Conservation (phyloP, 257 asterid genomes). For the Petunia secreta region DNA sequence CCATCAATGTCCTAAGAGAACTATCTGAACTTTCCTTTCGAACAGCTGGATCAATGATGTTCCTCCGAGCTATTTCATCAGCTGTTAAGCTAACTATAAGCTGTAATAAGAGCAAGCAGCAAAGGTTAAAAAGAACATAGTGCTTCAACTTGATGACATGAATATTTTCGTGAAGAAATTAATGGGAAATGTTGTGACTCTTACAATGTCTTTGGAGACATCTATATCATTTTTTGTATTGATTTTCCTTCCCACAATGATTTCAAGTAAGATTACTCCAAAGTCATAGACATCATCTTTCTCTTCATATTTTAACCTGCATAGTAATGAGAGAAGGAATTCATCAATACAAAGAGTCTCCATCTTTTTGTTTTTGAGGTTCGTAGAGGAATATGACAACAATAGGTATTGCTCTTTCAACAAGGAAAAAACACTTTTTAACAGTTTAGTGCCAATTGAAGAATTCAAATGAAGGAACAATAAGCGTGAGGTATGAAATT, state of each 20-base stretch:
- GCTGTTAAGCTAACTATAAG: slow-evolving; percentile 57
- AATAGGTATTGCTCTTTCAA: neutral
- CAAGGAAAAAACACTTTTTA: neutral
- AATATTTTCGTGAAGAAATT: neutral
- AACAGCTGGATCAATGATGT: slow-evolving; percentile 66
- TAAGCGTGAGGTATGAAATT: neutral
- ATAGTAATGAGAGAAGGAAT: neutral
- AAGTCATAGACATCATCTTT: slow-evolving; percentile 69
- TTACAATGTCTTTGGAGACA: slow-evolving; percentile 66
- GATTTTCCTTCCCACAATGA: slow-evolving; percentile 67
- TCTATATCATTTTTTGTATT: slow-evolving; percentile 46
- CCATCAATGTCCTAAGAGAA: slow-evolving; percentile 66
- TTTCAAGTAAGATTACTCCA: slow-evolving; percentile 88
- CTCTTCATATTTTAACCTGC: slow-evolving; percentile 54
- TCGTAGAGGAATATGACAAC: neutral
- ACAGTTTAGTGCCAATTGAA: neutral
- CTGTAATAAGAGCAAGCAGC: slow-evolving; percentile 39
- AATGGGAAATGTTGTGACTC: slow-evolving; percentile 23
- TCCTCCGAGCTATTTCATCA: slow-evolving; percentile 54
- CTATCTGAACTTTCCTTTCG: slow-evolving; percentile 75
- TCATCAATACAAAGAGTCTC: neutral
- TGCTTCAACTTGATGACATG: neutral
- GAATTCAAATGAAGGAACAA: neutral
- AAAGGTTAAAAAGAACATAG: neutral
- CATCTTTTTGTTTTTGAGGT: neutral